These are phyloP conservation scores for Euryodendron excelsum DNA, from an alignment of 148 eudicot species.

Conservation along the genomic window DNA sequence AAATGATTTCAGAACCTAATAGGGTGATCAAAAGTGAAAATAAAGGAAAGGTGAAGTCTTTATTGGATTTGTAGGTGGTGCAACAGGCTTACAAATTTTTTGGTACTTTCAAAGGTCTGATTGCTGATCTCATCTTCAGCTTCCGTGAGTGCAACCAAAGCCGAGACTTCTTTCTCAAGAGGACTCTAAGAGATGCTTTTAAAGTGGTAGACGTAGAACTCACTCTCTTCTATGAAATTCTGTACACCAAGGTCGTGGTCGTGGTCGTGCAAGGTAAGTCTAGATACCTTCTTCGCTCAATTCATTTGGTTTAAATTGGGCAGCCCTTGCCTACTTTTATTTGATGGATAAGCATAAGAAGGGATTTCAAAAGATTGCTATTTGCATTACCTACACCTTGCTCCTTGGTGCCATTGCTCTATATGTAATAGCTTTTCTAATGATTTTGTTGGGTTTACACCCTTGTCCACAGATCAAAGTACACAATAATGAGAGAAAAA, in stretches of 20 bases:
- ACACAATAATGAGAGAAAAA: no score
- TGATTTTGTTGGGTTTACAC: no score
- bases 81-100: conserved; percentile 30
- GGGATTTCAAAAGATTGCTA: conserved; percentile 11
- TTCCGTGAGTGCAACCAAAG: conserved; percentile 41
- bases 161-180: conserved; percentile 33
- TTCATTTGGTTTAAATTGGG: conserved; percentile 16
- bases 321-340: conserved; percentile 23
- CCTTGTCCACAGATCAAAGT: no score
- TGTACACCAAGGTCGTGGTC: conserved; percentile 44
- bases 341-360: conserved; percentile 12
- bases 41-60: background rate
- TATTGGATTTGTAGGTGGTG: conserved; percentile 26
- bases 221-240: conserved; percentile 43
- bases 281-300: conserved; percentile 22
- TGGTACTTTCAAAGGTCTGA: conserved; percentile 43
- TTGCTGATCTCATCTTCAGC: conserved; percentile 50
- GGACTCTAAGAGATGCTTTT: conserved; percentile 40
- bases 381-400: conserved; percentile 31
- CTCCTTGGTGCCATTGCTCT: conserved; percentile 37
- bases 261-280: conserved; percentile 19
- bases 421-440: conserved; percentile 29
- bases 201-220: conserved; percentile 51
- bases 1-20: conserved; percentile 11
- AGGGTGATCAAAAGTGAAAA: conserved; percentile 15